Base-by-base conservation (phyloP, 257 asterid species). In the Linderniella brevidens region DNA sequence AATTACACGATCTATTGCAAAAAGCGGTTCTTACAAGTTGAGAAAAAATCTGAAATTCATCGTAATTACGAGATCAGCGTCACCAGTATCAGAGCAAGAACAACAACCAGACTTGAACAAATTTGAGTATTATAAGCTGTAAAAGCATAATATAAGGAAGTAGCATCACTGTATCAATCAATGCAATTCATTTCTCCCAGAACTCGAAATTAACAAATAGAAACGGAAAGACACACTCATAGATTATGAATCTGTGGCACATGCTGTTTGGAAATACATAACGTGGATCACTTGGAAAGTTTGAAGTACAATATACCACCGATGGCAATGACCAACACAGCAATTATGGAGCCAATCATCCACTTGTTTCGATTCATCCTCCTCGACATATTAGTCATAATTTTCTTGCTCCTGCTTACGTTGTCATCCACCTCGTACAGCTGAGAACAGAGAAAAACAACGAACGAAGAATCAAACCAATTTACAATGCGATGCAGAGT, bases 291-390 rank as follows among this genome's bases (percentile, higher is more conserved):
- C 59, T 60, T 64, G 46, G 64, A 38, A 32, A 76, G 73, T 50
- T 72, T 72, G 58, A 69, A 72, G 60, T 72, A 76, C 61, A 76
- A 53, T 49, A 76, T 50, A 58, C 64, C 63, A 36, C 41, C 13
- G 17, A 76, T 61, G 19, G 60, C 67, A 37, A 69, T 11, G 25
- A 67, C 69, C 19, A 76, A 64, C 15, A 62, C 58, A 0, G 71
- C 29, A 19, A 64, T 10, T 56, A 72, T 35, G 29, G 60, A 19
- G 37, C 76, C 71, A 19, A 72, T 67, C 32, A 69, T 63, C 60
- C 76, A 72, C 73, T 72, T 76, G 76, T 76, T 76, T 53, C 64
- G 60, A 63, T 50, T 63, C 78, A 76, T 67, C 73, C 80, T 76
- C 69, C 78, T 72, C 15, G 74, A 58, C 35, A 76, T 76, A 49